Conservation (phyloP, 2,329 filamentous ascomycete species). For the Fusarium heterosporum region DNA sequence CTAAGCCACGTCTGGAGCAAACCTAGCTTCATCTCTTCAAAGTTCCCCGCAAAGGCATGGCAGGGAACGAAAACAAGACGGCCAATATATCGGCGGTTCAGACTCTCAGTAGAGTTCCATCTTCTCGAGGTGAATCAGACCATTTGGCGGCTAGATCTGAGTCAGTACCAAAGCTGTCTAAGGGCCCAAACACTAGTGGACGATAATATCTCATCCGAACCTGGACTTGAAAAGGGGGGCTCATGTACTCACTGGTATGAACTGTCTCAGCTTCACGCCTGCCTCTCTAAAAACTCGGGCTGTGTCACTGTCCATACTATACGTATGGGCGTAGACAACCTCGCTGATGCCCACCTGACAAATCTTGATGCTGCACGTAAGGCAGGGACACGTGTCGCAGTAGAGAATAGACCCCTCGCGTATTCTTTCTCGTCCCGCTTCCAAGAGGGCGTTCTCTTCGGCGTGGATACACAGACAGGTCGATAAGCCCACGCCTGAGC, state of each 20-base stretch:
- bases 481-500: constrained; percentile 77
- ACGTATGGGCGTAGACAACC: constrained; percentile 93
- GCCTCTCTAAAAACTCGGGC: constrained; percentile 85
- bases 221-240: constrained; percentile 21
- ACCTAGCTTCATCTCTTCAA: constrained; percentile 5
- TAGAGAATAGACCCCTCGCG: constrained; percentile 85
- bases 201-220: constrained; percentile 19
- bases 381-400: constrained; percentile 95
- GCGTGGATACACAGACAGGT: constrained; percentile 98
- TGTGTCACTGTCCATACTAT: constrained; percentile 91
- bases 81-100: constrained; percentile 25
- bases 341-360: constrained; percentile 95
- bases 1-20: constrained; percentile 36
- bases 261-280: constrained; percentile 87
- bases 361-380: constrained; percentile 99
- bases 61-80: constrained; percentile 20
- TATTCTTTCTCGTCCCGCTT: constrained; percentile 92
- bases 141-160: constrained; percentile 67
- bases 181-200: not conserved
- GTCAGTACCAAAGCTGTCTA: constrained; percentile 36
- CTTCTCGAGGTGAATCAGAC: constrained; percentile 71
- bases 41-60: constrained; percentile 32
- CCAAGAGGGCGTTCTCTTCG: constrained; percentile 95
- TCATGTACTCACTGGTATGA: constrained; percentile 75
- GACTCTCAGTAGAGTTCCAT: constrained; percentile 54